These are phyloP conservation scores for Singerocomus rubriflavus DNA, from an alignment of 1,284 basidiomycete species.

Conservation along the genomic window DNA sequence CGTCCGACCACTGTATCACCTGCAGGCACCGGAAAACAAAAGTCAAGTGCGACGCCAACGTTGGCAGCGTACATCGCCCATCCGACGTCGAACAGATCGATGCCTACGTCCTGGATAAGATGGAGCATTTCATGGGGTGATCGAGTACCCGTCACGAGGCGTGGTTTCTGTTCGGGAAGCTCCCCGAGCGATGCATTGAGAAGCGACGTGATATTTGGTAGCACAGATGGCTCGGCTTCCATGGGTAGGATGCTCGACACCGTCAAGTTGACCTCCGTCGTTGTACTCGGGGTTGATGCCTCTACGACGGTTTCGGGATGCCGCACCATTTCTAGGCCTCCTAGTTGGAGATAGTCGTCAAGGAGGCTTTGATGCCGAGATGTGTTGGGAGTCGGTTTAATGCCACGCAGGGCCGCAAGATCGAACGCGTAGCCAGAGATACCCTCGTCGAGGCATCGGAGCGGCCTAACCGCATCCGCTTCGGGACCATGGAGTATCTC, in stretches of 20 bases:
- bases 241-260: conserved; percentile 1
- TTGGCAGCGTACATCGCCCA: conserved; percentile 68
- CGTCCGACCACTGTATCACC: conserved; percentile 26
- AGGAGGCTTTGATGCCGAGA: conserved; percentile 15
- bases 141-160: conserved; percentile 52
- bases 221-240: neutral
- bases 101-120: conserved; percentile 59
- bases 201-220: conserved; percentile 35
- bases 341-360: conserved; percentile 17
- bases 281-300: conserved; percentile 9
- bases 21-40: conserved; percentile 57
- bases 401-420: conserved; percentile 52
- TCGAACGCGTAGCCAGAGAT: conserved; percentile 68
- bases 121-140: conserved; percentile 74
- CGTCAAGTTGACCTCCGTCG: neutral
- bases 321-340: conserved; percentile 12
- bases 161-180: conserved; percentile 54
- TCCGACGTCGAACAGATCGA: conserved; percentile 70
- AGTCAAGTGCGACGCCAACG: conserved; percentile 72
- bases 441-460: conserved; percentile 60
- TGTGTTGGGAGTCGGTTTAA: conserved; percentile 14
- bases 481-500: conserved; percentile 59
- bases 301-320: conserved; percentile 10
- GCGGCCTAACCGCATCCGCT: conserved; percentile 46
- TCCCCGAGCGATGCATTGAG: conserved; percentile 55